Evolutionary conservation across 2,329 filamentous ascomycete genomes (phyloP).

Genomic region (Endocalyx cinctus): DNA sequence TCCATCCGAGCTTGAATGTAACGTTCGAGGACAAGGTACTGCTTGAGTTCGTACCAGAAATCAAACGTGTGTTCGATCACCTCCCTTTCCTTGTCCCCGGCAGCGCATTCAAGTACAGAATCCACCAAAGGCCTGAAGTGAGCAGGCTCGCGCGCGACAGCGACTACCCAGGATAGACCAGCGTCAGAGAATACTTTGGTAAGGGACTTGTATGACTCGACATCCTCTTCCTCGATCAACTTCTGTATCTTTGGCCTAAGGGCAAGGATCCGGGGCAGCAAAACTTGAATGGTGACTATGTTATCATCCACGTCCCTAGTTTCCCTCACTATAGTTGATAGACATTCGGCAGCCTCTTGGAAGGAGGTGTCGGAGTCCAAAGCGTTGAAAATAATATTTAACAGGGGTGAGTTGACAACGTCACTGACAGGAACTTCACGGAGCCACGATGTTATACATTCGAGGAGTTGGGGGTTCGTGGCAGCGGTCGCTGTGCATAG

Average conservation of each 20-base stretch:
- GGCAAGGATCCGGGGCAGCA: constrained; percentile 76
- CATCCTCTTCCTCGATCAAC: constrained; percentile 74
- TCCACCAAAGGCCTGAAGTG: constrained; percentile 85
- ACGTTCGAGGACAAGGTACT: constrained; percentile 85
- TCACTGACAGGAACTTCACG: constrained; percentile 82
- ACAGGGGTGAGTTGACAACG: constrained; percentile 78
- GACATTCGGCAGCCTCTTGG: constrained; percentile 83
- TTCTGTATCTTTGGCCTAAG: constrained; percentile 72
- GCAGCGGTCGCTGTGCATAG: constrained; percentile 61
- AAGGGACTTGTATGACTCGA: constrained; percentile 79
- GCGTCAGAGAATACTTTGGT: constrained; percentile 90
- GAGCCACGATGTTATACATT: constrained; percentile 96
- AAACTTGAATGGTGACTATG: constrained; percentile 70
- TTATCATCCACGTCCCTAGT: constrained; percentile 92
- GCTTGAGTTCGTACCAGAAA: constrained; percentile 98
- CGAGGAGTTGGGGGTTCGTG: constrained; percentile 83
- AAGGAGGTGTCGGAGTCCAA: constrained; percentile 73
- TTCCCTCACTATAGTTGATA: constrained; percentile 87
- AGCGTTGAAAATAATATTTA: constrained; percentile 75
- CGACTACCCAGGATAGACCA: constrained; percentile 88
- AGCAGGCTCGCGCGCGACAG: constrained; percentile 77
- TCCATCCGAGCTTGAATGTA: constrained; percentile 78
- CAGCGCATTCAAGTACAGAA: constrained; percentile 84
- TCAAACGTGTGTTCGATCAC: constrained; percentile 90
- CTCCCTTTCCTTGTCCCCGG: constrained; percentile 81